Base-by-base conservation (phyloP, 192 early-diverging fungal species). In the Gigaspora rosea region DNA sequence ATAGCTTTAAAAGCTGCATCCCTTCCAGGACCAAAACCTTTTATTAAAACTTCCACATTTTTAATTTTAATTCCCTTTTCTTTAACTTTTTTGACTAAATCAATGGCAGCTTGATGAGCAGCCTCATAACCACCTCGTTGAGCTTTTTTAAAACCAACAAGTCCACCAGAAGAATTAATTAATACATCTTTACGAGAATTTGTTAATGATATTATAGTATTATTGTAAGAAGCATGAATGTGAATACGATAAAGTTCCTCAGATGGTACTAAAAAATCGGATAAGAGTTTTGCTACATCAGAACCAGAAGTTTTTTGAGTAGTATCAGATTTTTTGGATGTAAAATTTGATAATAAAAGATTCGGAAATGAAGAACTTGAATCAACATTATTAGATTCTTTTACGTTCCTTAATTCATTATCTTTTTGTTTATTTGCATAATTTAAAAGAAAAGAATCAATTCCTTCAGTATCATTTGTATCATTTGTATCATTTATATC, bases 1-100 rank as follows among this genome's bases (percentile, higher is more conserved):
- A 97, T 80, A 6, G 95, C 95, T 82, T 94, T 92, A 87, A 94
- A 96, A 0, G 92, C 93, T 62, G 95, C 95, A 80, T 97, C 95
- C 52, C 97, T 82, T 7, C 95, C 97, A 1, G 92, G 89, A 3
- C 97, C 97, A 82, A 96, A 96, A 33, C 95, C 94, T 78, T 95
- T 95, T 36, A 98, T 85, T 61, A 90, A 84, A 48, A 98, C 79
- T 79, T 97, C 94, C 27, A 95, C 70, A 35, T 86, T 90, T 18
- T 80, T 76, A 12, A 92, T 85, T 49, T 82, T 82, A 16, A 94
- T 84, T 20, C 86, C 89, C 81, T 89, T 91, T 77, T 92, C 90
- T 66, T 89, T 81, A 48, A 88, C 85, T 65, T 87, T 89, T 33
- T 90, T 88, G 49, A 92, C 85, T 78, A 97, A 71, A 80, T 92